A percentile compares a stretch with the other conserved stretches of the same genome.
These are phyloP conservation scores for Talaromyces sp. DNA, from an alignment of 2,329 filamentous ascomycete species.

Conservation along the genomic window DNA sequence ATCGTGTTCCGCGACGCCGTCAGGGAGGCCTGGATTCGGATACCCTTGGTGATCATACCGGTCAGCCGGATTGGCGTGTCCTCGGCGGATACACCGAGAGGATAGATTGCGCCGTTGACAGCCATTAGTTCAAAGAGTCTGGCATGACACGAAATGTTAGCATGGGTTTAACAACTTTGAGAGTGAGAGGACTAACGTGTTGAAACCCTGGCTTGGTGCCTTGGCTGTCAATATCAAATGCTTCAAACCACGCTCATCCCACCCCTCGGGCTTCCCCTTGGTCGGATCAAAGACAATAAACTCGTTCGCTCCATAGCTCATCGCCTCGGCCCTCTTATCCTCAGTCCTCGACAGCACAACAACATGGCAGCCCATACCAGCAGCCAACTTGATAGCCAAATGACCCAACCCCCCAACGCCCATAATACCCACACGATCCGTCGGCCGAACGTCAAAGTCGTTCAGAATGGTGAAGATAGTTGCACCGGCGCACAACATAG, in stretches of 20 bases:
- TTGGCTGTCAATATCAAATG: background rate
- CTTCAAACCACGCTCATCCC: background rate
- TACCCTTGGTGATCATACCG: background rate
- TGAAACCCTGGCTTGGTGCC: background rate
- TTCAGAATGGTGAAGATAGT: slow-evolving; percentile 53
- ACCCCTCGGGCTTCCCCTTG: background rate
- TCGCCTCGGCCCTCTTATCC: slow-evolving; percentile 23
- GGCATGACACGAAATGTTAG: background rate
- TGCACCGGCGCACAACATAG: slow-evolving; percentile 34
- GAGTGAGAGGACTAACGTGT: background rate
- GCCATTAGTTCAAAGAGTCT: background rate
- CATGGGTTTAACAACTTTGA: no score
- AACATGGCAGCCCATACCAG: slow-evolving; percentile 60
- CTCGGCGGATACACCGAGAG: background rate
- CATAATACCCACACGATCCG: slow-evolving; percentile 65
- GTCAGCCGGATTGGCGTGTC: background rate
- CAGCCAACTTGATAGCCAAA: slow-evolving; percentile 63
- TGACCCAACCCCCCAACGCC: slow-evolving; percentile 67
- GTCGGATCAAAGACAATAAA: slow-evolving; percentile 63
- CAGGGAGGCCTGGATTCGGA: background rate
- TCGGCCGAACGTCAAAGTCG: slow-evolving; percentile 53
- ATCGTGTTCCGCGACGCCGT: background rate
- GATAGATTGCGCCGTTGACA: background rate
- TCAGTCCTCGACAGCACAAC: slow-evolving; percentile 26
- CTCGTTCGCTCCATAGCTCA: slow-evolving; percentile 53